A percentile compares a stretch with the other conserved stretches of the same genome.
Evolutionary conservation across 1,284 basidiomycete species (phyloP).

Genomic region (Fomes fomentarius): DNA sequence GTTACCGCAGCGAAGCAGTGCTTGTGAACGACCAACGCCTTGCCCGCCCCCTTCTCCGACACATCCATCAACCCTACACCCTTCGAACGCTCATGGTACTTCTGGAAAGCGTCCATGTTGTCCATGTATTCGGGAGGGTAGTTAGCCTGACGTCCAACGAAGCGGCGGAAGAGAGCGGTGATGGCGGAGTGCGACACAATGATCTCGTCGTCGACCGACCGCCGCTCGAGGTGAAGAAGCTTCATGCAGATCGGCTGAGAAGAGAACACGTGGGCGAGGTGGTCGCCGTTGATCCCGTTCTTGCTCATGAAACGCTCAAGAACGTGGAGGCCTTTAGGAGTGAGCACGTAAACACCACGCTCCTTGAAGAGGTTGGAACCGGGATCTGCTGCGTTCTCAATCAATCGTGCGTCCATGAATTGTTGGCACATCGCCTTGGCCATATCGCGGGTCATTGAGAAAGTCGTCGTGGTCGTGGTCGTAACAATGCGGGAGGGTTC

Average conservation of each 20-base stretch:
- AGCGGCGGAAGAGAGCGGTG: conserved; percentile 93
- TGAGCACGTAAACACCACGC: conserved; percentile 93
- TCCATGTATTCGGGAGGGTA: conserved; percentile 54
- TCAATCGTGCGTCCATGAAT: conserved; percentile 98
- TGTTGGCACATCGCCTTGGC: conserved; percentile 99
- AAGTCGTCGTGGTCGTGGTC: conserved; percentile 98
- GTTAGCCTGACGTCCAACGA: conserved; percentile 88
- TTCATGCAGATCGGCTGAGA: conserved; percentile 98
- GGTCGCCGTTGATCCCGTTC: conserved; percentile 96
- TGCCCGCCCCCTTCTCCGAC: conserved; percentile 60
- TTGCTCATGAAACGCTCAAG: conserved; percentile 99
- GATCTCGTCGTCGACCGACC: conserved; percentile 94
- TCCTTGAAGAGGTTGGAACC: conserved; percentile 93
- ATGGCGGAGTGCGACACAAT: conserved; percentile 94
- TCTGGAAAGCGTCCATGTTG: conserved; percentile 68
- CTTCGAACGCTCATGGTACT: conserved; percentile 80
- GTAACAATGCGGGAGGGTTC: conserved; percentile 97
- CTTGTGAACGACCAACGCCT: conserved; percentile 57
- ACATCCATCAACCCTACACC: conserved; percentile 75
- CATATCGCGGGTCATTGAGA: conserved; percentile 99
- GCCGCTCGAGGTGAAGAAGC: conserved; percentile 93
- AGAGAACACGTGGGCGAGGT: conserved; percentile 88
- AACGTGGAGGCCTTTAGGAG: conserved; percentile 97
- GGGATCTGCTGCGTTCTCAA: conserved; percentile 95
- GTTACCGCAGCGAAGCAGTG: conserved; percentile 86